Conservation (phyloP, 2,329 filamentous ascomycete species). For the Sarocladium oryzae region DNA sequence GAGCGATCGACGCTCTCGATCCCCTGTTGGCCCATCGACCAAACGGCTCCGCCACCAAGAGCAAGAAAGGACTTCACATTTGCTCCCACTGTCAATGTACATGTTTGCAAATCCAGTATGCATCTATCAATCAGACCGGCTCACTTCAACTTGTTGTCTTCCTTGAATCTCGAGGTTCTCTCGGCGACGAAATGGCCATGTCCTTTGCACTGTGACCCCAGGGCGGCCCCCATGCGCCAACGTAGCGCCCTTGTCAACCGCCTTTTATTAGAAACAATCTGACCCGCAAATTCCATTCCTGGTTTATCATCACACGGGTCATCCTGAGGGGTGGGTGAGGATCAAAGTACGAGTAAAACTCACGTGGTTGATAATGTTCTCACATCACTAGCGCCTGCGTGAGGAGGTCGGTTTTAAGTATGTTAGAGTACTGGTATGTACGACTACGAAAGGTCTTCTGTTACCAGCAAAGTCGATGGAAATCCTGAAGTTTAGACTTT, state of each 20-base stretch:
- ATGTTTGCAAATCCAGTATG: neutral
- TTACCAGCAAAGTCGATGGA: too few relatives aligned
- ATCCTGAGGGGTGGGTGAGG: neutral
- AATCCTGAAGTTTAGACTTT: too few relatives aligned
- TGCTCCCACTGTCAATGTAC: neutral
- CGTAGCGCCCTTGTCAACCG: neutral
- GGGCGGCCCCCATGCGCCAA: neutral
- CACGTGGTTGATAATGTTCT: neutral
- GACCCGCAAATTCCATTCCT: neutral
- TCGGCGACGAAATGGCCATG: too few relatives aligned
- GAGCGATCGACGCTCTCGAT: neutral
- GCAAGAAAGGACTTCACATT: neutral
- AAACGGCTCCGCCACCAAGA: neutral
- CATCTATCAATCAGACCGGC: too few relatives aligned
- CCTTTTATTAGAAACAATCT: neutral
- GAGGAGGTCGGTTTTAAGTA: too few relatives aligned
- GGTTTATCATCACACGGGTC: neutral
- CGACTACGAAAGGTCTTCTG: too few relatives aligned
- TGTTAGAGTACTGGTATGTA: too few relatives aligned
- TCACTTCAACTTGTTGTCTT: too few relatives aligned
- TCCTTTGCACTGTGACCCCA: too few relatives aligned
- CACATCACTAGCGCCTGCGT: too few relatives aligned
- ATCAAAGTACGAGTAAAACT: neutral
- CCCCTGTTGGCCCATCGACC: constrained; percentile 3
- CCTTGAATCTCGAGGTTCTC: too few relatives aligned